A percentile compares a stretch with the other conserved stretches of the same genome.
Evolutionary conservation across 352 stramenopile species (phyloP).

Genomic region (Globisporangium iwayamae): DNA sequence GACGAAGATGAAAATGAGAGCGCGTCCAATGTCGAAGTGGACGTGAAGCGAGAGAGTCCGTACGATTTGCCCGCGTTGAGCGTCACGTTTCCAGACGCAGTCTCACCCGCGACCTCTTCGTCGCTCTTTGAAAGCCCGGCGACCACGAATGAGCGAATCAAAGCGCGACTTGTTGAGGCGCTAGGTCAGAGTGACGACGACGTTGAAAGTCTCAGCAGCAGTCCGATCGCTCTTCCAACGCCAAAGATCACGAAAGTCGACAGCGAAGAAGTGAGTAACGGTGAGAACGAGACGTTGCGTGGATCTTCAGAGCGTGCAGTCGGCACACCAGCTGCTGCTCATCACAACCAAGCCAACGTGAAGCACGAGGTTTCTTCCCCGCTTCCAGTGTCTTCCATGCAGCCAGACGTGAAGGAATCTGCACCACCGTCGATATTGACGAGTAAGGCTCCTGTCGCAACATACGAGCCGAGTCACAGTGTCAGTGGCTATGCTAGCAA

Average conservation of each 20-base stretch:
- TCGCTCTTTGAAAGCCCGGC: slow-evolving; percentile 44
- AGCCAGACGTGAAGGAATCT: neutral
- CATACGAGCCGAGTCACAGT: slow-evolving; percentile 21
- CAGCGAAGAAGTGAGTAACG: neutral
- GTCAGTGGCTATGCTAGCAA: slow-evolving; percentile 12
- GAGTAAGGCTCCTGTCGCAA: slow-evolving; percentile 6
- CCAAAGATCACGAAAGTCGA: neutral
- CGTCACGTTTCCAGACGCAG: slow-evolving; percentile 5
- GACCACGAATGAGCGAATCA: slow-evolving; percentile 40
- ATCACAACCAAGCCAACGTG: neutral
- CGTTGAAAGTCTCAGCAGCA: slow-evolving; percentile 23
- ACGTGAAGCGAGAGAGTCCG: slow-evolving; percentile 7
- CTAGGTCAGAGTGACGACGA: slow-evolving; percentile 54
- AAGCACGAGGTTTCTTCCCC: neutral
- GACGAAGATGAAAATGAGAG: slow-evolving; percentile 20
- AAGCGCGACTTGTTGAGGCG: slow-evolving; percentile 45
- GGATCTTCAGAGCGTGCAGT: neutral
- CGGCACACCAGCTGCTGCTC: neutral
- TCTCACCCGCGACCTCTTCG: slow-evolving; percentile 21
- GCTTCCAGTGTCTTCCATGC: neutral
- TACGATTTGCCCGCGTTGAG: slow-evolving; percentile 5
- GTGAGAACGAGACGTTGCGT: neutral
- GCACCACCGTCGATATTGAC: neutral
- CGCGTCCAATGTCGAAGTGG: neutral
- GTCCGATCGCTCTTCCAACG: slow-evolving; percentile 10